These are phyloP conservation scores for Backusella macrospora DNA, from an alignment of 192 early-diverging fungal species.

Conservation along the genomic window DNA sequence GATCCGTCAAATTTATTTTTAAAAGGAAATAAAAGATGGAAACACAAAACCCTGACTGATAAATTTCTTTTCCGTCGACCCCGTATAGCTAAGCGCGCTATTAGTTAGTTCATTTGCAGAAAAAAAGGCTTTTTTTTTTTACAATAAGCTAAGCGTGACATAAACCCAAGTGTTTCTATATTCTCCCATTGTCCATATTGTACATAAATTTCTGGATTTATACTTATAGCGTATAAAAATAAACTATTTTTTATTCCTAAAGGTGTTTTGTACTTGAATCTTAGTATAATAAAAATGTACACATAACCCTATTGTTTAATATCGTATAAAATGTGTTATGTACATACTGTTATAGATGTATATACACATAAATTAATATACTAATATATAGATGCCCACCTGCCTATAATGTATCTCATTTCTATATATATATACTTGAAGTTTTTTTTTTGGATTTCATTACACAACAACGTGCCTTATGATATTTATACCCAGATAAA, in stretches of 20 bases:
- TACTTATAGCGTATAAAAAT: neutral
- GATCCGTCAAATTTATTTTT: neutral
- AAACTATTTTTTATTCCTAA: too few species aligned
- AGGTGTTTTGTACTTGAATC: too few species aligned
- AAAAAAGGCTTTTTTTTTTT: neutral
- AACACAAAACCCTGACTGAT: neutral
- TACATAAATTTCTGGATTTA: neutral
- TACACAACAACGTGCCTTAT: neutral
- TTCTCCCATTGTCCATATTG: neutral
- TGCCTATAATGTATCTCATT: neutral
- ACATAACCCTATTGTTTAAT: too few species aligned
- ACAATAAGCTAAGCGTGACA: neutral
- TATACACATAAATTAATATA: neutral
- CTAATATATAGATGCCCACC: neutral
- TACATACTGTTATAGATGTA: neutral
- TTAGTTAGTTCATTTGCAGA: slow-evolving; percentile 4
- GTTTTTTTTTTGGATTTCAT: slow-evolving; percentile 9
- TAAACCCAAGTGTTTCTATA: neutral
- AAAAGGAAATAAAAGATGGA: neutral
- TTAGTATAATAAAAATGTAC: too few species aligned
- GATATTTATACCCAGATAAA: neutral
- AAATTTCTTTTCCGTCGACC: neutral
- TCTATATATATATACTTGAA: neutral
- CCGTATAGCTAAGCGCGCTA: neutral
- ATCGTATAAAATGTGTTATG: neutral